Base-by-base conservation (phyloP, 257 asterid genomes). In the Solanum pinnatisectum region DNA sequence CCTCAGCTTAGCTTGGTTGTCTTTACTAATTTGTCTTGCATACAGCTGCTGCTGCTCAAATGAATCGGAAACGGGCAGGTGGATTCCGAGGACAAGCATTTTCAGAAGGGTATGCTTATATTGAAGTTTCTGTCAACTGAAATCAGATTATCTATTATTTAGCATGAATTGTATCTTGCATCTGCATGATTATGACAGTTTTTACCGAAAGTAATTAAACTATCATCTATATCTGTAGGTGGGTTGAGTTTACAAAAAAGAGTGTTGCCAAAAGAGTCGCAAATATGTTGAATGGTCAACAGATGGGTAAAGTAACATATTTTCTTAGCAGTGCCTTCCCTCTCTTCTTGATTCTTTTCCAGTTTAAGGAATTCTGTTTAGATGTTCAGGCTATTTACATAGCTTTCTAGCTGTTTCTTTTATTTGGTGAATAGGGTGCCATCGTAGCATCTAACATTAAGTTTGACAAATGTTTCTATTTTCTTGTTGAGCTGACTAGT, bases 201-300 rank as follows among this genome's bases (percentile, higher is more conserved):
- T 68, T 32, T 70, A 86, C 44, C 11, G 22, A 33, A 60, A 46
- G 42, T 46, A 56, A 14, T 32, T 25, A 44, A 72, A 36, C n/a
- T 46, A 42, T 27, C 72, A 60, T 84, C 86, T 72, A 46, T 88
- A 83, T 84, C 25, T 91, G 90, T 92, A 97, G 99, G 92, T 95
- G 99, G 99, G 98, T 95, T 78, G 99, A 97, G 92, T 97, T 96
- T 87, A 88, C 91, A 1, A 91, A 96, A 88, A 97, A 96, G 93
- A 91, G 94, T 86, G 95, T 94, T 84, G 99, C 99, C 76, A 97
- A 96, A 91, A 92, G 98, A 89, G 95, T 96, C 23, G 98, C 98
- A 13, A 88, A 76, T 79, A 95, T 93, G 95, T 91, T 97, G 77
- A 97, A 96, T 59, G 98, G 99, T n/a, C 96, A 97, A 90, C 96